Conservation (phyloP, 345 rosid species). For the Lepidium aucheri region DNA sequence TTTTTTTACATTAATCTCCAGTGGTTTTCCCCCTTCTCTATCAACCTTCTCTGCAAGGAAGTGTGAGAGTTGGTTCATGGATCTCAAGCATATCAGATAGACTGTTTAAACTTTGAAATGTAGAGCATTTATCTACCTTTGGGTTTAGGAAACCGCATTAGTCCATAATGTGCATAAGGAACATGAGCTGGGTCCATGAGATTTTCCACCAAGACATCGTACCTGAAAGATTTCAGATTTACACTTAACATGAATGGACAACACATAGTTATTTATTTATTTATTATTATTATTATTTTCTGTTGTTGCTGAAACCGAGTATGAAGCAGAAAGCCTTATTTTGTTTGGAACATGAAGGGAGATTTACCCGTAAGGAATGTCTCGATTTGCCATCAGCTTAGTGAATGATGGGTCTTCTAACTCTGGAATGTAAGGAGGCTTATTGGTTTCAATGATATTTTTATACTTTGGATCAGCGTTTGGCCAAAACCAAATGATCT, state of each 20-base stretch:
- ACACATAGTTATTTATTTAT: not conserved
- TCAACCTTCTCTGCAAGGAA: constrained; percentile 50
- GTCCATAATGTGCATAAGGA: constrained; percentile 82
- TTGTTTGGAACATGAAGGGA: no score
- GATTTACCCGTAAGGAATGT: constrained; percentile 62
- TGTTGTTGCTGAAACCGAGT: not conserved
- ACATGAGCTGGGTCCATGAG: constrained; percentile 96
- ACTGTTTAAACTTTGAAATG: not conserved
- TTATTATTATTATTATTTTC: no score
- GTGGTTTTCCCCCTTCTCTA: constrained; percentile 87
- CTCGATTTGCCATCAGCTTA: constrained; percentile 50
- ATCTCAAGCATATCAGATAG: not conserved
- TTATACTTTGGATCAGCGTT: constrained; percentile 61
- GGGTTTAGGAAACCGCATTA: constrained; percentile 39
- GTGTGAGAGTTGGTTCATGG: not conserved
- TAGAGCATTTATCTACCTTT: constrained; percentile 30
- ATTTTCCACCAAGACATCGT: constrained; percentile 75
- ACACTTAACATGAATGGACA: not conserved
- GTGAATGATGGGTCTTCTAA: constrained; percentile 77
- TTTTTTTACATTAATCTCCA: constrained; percentile 46
- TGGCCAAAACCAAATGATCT: constrained; percentile 94
- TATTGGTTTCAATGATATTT: constrained; percentile 46
- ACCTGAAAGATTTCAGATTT: constrained; percentile 37
- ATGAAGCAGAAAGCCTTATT: no score
- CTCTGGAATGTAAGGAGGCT: constrained; percentile 72